These are phyloP conservation scores for Ormosia semicastrata DNA, from an alignment of 306 rosid species.

Conservation along the genomic window DNA sequence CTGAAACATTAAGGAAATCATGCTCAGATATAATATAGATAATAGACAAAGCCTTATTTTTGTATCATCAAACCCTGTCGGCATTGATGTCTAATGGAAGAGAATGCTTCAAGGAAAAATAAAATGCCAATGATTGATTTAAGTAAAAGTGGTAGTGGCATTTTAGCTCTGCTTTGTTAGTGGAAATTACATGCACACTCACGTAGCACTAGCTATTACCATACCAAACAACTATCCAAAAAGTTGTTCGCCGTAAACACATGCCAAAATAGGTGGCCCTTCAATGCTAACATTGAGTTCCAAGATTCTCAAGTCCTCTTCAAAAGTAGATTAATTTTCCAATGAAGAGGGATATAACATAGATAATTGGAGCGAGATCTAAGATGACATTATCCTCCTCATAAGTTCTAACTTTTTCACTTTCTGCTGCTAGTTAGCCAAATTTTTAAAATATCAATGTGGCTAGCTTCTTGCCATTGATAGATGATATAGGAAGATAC, in stretches of 20 bases:
- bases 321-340: background rate
- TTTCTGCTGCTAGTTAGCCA: background rate
- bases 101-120: background rate
- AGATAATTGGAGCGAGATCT: background rate
- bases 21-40: too few species aligned
- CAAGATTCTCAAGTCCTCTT: background rate
- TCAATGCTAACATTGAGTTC: background rate
- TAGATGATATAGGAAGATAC: background rate
- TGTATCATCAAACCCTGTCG: background rate
- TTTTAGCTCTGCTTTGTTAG: background rate
- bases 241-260: background rate
- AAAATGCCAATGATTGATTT: background rate
- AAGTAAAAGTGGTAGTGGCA: background rate
- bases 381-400: background rate
- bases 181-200: background rate
- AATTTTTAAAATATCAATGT: background rate
- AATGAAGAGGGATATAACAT: background rate
- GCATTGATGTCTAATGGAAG: background rate
- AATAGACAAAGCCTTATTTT: background rate
- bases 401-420: background rate
- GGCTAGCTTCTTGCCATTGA: background rate
- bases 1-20: background rate
- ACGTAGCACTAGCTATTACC: background rate
- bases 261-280: background rate
- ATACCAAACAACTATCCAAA: background rate